These are phyloP conservation scores for Globisporangium barbulae DNA, from an alignment of 352 stramenopile species.

Conservation along the genomic window DNA sequence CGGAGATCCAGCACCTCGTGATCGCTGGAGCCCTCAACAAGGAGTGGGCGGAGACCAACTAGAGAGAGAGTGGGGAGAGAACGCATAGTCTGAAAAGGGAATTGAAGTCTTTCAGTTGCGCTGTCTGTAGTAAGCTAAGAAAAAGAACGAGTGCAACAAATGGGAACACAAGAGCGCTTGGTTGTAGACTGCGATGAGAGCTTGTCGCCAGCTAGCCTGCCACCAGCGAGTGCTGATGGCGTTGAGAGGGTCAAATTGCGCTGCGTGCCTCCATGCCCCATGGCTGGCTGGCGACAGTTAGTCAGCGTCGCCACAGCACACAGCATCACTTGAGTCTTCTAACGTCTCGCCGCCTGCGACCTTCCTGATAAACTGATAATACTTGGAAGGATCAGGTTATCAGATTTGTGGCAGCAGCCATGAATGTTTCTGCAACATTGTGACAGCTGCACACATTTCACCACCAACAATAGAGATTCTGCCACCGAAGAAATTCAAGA, in stretches of 20 bases:
- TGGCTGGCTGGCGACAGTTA: no score
- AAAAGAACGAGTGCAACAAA: neutral
- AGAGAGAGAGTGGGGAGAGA: conserved; percentile 3
- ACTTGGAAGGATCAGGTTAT: neutral
- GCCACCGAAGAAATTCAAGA: neutral
- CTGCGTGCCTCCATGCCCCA: no score
- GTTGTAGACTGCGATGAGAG: no score
- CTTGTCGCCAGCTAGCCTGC: no score
- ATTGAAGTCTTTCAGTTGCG: neutral
- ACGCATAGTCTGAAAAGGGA: neutral
- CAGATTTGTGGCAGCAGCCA: neutral
- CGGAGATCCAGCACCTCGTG: conserved; percentile 96
- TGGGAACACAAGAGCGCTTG: neutral
- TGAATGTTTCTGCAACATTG: neutral
- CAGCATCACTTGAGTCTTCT: no score
- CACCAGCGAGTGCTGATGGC: no score
- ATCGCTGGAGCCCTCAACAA: conserved; percentile 96
- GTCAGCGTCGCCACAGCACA: no score
- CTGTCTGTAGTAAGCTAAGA: conserved; percentile 1
- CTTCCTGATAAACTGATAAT: neutral
- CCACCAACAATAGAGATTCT: neutral
- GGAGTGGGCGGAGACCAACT: conserved; percentile 85
- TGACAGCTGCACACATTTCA: neutral
- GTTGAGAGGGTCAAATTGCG: no score
- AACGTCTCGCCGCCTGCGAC: no score